Base-by-base conservation (phyloP, 805 yeast species). In the Tetrapisispora phaffii region DNA sequence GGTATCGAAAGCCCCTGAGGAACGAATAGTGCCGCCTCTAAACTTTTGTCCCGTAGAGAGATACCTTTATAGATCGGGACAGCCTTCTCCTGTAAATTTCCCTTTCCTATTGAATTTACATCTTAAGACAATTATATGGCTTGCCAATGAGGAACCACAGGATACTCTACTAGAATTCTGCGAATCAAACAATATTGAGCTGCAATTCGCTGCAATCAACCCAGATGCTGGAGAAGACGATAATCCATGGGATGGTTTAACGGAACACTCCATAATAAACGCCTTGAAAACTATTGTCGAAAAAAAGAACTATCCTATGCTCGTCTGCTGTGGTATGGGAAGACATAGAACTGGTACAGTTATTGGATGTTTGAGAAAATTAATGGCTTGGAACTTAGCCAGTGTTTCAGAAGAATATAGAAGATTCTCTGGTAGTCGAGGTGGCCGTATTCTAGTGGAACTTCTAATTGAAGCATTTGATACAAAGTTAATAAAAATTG, bases 261-360 rank as follows among this genome's bases (percentile, higher is more conserved):
- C 88, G 17, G 96, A 88, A 58, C 73, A 77, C 35, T 78, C 94
- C 20, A 87, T 90, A 44, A 76, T 77, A 23, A 80, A 79, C 49
- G 95, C 96, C 0, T 66, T 90, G 49, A 83, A 81, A 49, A 72
- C 87, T 29, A 83, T 90, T 17, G 76, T 81, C 37, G 76, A 85
- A 54, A 74, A 74, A 50, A 73, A 76, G n/a, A 78, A 80, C 60
- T 85, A 86, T 57, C 97, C 98, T 0, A 56, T 93, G 49, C 68
- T 93, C 42, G 89, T 89, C 4, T 93, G 97, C 63, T 93, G 97
- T 57, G 96, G 97, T 13, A 93, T 93, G 98, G 98, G 98, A 0
- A 72, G 98, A 53, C 98, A 90, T 63, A 73, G 98, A 52, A 89
- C 97, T 0, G 98, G 98, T 1, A 89, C 97, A 0, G 96, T 93